phyloP scores from a whole-genome alignment of 306 rosid species.

The Vigna reflexopilosa region DNA sequence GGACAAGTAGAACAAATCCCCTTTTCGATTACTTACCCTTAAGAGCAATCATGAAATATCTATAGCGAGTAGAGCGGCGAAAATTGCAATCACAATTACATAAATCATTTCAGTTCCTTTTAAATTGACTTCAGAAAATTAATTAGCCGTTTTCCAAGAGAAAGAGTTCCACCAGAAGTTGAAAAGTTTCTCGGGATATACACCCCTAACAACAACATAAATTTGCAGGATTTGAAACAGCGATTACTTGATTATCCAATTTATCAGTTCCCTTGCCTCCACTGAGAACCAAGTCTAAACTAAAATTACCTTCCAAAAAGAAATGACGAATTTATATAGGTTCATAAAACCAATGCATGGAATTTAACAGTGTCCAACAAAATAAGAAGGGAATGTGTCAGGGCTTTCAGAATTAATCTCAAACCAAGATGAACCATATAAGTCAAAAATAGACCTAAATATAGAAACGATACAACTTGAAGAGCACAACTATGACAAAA shows the following conservation, averaged over 20 bases:
- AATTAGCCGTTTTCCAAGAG: conserved; percentile 7
- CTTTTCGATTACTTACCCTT: conserved; percentile 9
- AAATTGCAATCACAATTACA: conserved; percentile 14
- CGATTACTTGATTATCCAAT: conserved; percentile 31
- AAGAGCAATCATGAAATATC: background rate
- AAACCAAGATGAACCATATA: conserved; percentile 14
- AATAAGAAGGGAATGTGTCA: background rate
- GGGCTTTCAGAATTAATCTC: conserved; percentile 13
- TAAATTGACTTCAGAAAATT: conserved; percentile 27
- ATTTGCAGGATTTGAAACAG: conserved; percentile 30
- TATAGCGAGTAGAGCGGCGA: background rate
- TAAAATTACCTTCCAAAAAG: conserved; percentile 23
- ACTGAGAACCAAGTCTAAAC: conserved; percentile 18
- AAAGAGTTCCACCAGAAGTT: conserved; percentile 1
- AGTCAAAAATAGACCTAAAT: conserved; percentile 8
- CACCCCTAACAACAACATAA: conserved; percentile 1
- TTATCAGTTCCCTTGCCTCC: conserved; percentile 10
- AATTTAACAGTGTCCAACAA: conserved; percentile 17
- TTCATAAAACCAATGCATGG: conserved; percentile 28
- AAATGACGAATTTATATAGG: conserved; percentile 5
- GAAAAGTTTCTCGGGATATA: conserved; percentile 7
- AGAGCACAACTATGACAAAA: conserved; percentile 4
- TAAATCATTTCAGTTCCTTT: conserved; percentile 14
- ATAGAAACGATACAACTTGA: conserved; percentile 24
- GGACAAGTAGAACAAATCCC: conserved; percentile 27